These are phyloP conservation scores for Fusarium scirpi DNA, from an alignment of 2,329 filamentous ascomycete genomes.

Conservation along the genomic window DNA sequence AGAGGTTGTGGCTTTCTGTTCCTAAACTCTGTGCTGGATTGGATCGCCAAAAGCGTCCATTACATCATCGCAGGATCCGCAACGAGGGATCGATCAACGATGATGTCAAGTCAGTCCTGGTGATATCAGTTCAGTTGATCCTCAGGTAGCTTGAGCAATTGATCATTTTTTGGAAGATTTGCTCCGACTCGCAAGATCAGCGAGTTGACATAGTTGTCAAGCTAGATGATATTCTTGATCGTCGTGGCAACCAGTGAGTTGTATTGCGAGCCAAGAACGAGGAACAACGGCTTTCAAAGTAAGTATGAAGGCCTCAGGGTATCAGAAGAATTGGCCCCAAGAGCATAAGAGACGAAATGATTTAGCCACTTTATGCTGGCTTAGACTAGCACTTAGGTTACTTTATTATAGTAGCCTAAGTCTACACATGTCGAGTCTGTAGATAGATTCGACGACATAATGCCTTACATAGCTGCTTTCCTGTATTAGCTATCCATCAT, in stretches of 20 bases:
- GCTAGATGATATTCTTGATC: not conserved
- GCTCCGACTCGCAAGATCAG: slow-evolving; percentile 8
- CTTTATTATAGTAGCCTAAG: no score
- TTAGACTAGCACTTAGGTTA: no score
- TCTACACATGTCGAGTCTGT: no score
- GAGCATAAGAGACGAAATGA: no score
- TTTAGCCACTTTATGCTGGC: no score
- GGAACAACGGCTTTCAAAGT: not conserved
- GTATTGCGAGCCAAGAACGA: not conserved
- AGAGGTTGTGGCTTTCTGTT: slow-evolving; percentile 4
- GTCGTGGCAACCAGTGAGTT: not conserved
- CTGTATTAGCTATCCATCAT: no score
- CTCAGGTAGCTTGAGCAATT: not conserved
- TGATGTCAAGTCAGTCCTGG: slow-evolving; percentile 18
- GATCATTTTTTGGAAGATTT: not conserved
- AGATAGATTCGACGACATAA: no score
- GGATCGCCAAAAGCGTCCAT: slow-evolving; percentile 27
- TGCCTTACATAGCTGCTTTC: no score
- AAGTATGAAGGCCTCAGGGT: no score
- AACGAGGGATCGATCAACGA: not conserved
- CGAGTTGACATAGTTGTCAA: slow-evolving; percentile 1
- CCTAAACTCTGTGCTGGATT: slow-evolving; percentile 12
- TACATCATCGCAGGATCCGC: slow-evolving; percentile 26
- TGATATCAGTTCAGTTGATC: not conserved
- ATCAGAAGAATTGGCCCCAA: no score